Conservation (phyloP, 805 yeast species). For the Metschnikowia kunwiensis region DNA sequence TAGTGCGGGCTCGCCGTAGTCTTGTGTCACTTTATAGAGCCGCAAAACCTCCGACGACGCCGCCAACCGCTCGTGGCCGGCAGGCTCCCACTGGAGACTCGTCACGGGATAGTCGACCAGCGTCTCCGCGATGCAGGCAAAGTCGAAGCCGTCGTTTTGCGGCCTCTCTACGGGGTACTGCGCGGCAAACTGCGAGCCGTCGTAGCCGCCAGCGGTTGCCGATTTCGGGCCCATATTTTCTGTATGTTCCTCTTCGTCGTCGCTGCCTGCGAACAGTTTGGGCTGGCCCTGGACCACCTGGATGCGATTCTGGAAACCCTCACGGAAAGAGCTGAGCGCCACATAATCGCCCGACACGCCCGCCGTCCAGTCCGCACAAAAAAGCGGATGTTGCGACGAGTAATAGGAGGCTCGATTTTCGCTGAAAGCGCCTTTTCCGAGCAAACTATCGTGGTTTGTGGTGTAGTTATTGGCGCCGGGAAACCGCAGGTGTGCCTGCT, state of each 20-base stretch:
- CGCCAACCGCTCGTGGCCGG: conserved; percentile 49
- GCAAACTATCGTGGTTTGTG: not conserved
- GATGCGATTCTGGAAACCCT: conserved; percentile 67
- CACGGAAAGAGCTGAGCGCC: conserved; percentile 76
- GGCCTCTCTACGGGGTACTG: not conserved
- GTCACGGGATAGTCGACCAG: conserved; percentile 68
- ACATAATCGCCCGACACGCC: conserved; percentile 41
- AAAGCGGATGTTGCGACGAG: conserved; percentile 29
- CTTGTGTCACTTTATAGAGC: conserved; percentile 51
- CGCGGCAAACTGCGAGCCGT: not conserved
- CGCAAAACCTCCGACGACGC: conserved; percentile 72
- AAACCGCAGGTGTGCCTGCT: conserved; percentile 6
- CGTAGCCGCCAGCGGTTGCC: not conserved
- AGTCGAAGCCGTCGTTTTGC: conserved; percentile 27
- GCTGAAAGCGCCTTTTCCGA: not conserved
- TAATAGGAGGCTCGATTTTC: conserved; percentile 11
- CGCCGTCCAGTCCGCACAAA: conserved; percentile 35
- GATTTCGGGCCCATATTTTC: too few species aligned
- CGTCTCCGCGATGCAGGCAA: conserved; percentile 49
- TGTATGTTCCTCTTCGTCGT: not conserved
- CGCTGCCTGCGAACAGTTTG: conserved; percentile 14
- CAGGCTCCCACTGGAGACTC: conserved; percentile 69
- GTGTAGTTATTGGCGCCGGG: conserved; percentile 4
- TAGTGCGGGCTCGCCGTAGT: conserved; percentile 37
- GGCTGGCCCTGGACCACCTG: conserved; percentile 43